Evolutionary conservation across 495 filamentous ascomycete species (phyloP).

Genomic region (Cercophora newfieldiana): DNA sequence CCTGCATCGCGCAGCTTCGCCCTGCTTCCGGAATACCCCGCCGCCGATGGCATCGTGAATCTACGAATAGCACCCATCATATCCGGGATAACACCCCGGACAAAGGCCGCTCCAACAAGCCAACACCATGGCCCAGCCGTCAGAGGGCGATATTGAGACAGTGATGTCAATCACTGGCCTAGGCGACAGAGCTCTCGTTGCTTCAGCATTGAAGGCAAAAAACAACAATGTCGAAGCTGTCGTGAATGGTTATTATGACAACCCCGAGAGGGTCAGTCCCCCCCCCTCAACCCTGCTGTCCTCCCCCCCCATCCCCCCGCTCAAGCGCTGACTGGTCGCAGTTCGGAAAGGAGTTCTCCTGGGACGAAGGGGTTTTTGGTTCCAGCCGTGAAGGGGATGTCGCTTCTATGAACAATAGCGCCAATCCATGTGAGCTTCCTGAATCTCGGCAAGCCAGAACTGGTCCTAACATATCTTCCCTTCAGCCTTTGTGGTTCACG

Average conservation of each 20-base stretch:
- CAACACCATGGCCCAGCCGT: background rate
- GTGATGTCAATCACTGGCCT: slow-evolving; percentile 21
- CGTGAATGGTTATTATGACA: slow-evolving; percentile 47
- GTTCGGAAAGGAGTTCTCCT: slow-evolving; percentile 34
- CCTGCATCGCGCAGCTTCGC: background rate
- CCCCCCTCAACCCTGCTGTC: background rate
- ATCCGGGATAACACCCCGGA: background rate
- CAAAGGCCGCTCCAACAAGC: background rate
- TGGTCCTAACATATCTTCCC: background rate
- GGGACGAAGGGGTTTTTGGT: slow-evolving; percentile 50
- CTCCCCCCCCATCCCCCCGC: too few species aligned
- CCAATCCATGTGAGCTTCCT: slow-evolving; percentile 9
- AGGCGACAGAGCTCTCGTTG: slow-evolving; percentile 13
- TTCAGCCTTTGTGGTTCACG: slow-evolving; percentile 59
- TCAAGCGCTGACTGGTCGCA: background rate
- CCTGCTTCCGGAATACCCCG: background rate
- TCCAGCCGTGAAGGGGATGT: slow-evolving; percentile 47
- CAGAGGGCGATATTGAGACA: slow-evolving; percentile 17
- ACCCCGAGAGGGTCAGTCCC: slow-evolving; percentile 39
- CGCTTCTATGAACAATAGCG: background rate
- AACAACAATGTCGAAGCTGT: slow-evolving; percentile 46
- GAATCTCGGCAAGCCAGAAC: slow-evolving; percentile 21
- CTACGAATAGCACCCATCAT: background rate
- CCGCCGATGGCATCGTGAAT: background rate
- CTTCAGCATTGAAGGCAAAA: slow-evolving; percentile 36